Base-by-base conservation (phyloP, 345 rosid species). In the Melastoma malabathricum region DNA sequence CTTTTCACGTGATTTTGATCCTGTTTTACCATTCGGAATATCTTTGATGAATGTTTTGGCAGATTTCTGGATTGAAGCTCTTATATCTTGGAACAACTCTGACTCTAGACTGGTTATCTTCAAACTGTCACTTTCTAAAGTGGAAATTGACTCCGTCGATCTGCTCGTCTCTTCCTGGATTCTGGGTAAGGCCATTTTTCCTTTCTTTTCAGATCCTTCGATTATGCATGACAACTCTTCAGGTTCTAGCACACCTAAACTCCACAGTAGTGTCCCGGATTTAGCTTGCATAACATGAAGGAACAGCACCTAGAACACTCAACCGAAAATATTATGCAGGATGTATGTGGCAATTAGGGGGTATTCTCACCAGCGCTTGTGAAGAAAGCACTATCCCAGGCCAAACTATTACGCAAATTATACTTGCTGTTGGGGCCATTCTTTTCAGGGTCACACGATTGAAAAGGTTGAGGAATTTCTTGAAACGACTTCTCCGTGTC, bases 371-470 rank as follows among this genome's bases (percentile, higher is more conserved):
- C 98, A 54, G 75, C 85, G 63, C 77, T 78, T n/a, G 98, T 90
- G 80, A 90, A 87, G 65, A 90, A 87, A 48, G 94, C 98, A 62
- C 67, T 87, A 46, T 90, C 93, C 98, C 98, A 87, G 3, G 95
- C 96, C 70, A 90, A 76, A 68, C 98, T 90, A 55, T 82, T 82
- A 46, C 96, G 83, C 68, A 84, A 53, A 56, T 80, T 84, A 59
- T 56, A 80, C 75, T 77, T 83, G 41, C 68, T 74, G 48, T 48
- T 70, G 59, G 66, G 78, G 10, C 68, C 65, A 38, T 43, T 29
- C 53, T 47, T 70, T 13, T 73, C 69, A 13, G 57, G 63, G 56
- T 74, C 79, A 18, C 47, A 59, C 16, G 81, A 80, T 44, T 72
- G 61, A 12, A 59, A 55, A 10, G 70, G 75, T 62, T 70, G 69